Conservation (phyloP, 345 rosid genomes). For the Hibiscus syriacus region DNA sequence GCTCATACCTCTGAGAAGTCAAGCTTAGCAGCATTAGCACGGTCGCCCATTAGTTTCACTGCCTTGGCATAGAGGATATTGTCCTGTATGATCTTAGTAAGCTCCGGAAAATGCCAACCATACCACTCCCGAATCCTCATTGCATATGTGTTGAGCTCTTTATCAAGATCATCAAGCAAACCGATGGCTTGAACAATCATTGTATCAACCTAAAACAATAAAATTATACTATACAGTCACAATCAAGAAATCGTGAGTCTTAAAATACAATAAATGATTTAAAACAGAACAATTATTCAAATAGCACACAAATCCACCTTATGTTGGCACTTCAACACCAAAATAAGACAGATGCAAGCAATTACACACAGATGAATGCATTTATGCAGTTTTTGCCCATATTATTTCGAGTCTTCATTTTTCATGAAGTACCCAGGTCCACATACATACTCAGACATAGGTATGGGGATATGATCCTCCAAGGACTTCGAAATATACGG, state of each 20-base stretch:
- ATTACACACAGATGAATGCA: no score
- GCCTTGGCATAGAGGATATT: slow-evolving; percentile 76
- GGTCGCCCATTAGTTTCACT: slow-evolving; percentile 76
- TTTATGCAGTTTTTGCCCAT: no score
- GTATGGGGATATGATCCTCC: no score
- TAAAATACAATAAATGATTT: neutral
- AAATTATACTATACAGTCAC: neutral
- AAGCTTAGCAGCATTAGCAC: slow-evolving; percentile 73
- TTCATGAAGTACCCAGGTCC: no score
- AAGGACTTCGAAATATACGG: no score
- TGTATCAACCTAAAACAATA: slow-evolving; percentile 83
- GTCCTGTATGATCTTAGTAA: slow-evolving; percentile 74
- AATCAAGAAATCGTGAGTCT: neutral
- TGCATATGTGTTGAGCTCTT: no score
- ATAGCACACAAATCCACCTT: neutral
- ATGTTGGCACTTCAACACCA: neutral
- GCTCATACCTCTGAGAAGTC: slow-evolving; percentile 72
- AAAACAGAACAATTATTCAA: neutral
- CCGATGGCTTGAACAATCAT: slow-evolving; percentile 97
- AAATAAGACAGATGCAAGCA: no score
- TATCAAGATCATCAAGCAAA: slow-evolving; percentile 88
- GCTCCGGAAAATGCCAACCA: slow-evolving; percentile 99
- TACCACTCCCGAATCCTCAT: slow-evolving; percentile 94
- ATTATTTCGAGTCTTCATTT: no score
- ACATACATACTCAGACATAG: no score